Percentiles rank a stretch among this genome's conserved stretches.
Conservation (phyloP, 208 protist genomes). For the Crithidia sp. region DNA sequence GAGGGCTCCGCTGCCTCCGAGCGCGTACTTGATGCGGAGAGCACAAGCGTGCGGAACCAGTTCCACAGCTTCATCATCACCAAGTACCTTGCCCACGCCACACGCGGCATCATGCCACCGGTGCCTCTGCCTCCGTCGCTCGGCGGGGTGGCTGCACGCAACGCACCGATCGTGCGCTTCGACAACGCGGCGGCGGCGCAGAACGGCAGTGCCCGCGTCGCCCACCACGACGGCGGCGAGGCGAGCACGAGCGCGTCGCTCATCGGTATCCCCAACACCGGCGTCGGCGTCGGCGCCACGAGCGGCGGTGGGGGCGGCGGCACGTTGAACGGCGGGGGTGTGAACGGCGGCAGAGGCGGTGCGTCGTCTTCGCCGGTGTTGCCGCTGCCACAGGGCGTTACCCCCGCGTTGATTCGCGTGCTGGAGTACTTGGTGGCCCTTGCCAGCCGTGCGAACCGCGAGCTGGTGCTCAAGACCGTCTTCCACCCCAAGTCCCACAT, state of each 20-base stretch:
- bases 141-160: constrained; percentile 23
- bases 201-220: neutral
- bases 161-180: constrained; percentile 47
- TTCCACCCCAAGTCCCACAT: constrained; percentile 70
- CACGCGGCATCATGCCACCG: constrained; percentile 38
- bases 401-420: constrained; percentile 57
- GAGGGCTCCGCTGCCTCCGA: constrained; percentile 54
- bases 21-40: constrained; percentile 47
- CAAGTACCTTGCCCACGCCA: constrained; percentile 63
- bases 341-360: neutral
- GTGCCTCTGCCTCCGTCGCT: constrained; percentile 48
- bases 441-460: constrained; percentile 51
- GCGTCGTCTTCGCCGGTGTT: constrained; percentile 9
- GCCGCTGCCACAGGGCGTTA: constrained; percentile 53
- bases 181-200: constrained; percentile 32
- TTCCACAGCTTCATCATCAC: constrained; percentile 76
- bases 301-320: constrained; percentile 3
- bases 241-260: constrained; percentile 1
- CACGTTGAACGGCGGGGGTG: neutral
- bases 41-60: constrained; percentile 46
- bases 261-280: constrained; percentile 18
- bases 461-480: constrained; percentile 56
- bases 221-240: constrained; percentile 15
- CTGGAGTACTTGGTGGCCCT: constrained; percentile 66
- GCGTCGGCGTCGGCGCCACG: constrained; percentile 7